Evolutionary conservation across 2,329 filamentous ascomycete genomes (phyloP), one percentile per base, ranked within the genome.

Genomic region (Pseudopyricularia cyperi): DNA sequence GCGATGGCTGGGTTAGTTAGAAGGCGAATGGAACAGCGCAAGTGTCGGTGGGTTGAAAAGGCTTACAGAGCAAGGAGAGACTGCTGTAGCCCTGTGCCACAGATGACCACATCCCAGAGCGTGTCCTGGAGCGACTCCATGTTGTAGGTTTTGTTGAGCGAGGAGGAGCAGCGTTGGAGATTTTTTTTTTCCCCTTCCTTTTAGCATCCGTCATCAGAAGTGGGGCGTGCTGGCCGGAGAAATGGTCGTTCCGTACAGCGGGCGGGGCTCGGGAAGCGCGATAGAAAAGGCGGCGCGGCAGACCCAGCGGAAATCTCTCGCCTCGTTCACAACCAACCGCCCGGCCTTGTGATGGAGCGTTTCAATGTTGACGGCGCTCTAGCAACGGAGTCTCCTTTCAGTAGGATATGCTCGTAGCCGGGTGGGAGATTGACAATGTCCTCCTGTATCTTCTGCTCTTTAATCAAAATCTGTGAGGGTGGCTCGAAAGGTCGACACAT

Each of bases 361-460:
- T 60, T 63, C 49, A 44, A 44, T 17, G 22, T 32, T 39, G 37
- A 51, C 35, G 49, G 49, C 37, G 14, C 28, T 51, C 44, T 51
- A 30, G 49, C 48, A 56, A 37, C 17, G n/a, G 49, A 50, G 55
- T 58, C 57, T 52, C 65, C 74, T 77, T 77, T 77, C 77, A 79
- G 70, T 78, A 79, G 73, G 68, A 44, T 65, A 62, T 67, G 66
- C 66, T 68, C 66, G 58, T 59, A 66, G 69, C 69, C 72, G 77
- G 74, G 81, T 77, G 82, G 76, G 66, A 86, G 80, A 86, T 70
- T 59, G 67, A 79, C 61, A 55, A 56, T 58, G 60, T 68, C 83
- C 75, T 80, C 82, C 82, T 83, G 85, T 89, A 89, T 89, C 85
- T 89, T 83, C 85, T 87, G 82, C 84, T 82, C 82, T 86, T 77